phyloP scores from a whole-genome alignment of 306 rosid genomes.

The Fragaria ananassa region DNA sequence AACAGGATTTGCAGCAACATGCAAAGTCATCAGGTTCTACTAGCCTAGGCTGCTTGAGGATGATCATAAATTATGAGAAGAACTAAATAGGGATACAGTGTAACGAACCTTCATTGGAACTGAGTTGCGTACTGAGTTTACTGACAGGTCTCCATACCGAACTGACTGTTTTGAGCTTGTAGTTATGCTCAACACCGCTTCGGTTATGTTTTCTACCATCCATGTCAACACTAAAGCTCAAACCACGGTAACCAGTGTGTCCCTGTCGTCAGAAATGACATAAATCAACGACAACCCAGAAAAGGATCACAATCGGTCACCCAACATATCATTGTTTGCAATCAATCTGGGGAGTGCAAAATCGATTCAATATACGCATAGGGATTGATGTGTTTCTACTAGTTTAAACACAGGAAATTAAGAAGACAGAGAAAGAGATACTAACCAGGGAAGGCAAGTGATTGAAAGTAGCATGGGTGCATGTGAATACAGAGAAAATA shows the following conservation, averaged over 20 bases:
- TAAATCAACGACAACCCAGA: background rate
- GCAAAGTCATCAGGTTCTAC: background rate
- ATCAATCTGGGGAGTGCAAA: background rate
- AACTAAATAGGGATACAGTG: background rate
- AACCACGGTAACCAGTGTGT: slow-evolving; percentile 29
- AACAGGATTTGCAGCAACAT: too few species aligned
- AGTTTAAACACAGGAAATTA: background rate
- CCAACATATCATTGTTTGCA: background rate
- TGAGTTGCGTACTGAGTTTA: slow-evolving; percentile 43
- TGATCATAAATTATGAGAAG: background rate
- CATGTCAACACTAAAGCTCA: slow-evolving; percentile 49
- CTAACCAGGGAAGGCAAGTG: slow-evolving; percentile 36
- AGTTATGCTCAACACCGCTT: slow-evolving; percentile 28
- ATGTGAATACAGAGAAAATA: slow-evolving; percentile 5
- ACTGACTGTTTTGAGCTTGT: slow-evolving; percentile 33
- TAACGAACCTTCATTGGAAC: slow-evolving; percentile 54
- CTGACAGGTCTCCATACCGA: slow-evolving; percentile 62
- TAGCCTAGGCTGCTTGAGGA: background rate
- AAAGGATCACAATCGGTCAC: background rate
- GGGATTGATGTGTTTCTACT: background rate
- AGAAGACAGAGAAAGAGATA: background rate
- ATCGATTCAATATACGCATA: background rate
- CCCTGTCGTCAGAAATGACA: slow-evolving; percentile 34
- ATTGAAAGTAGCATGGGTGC: slow-evolving; percentile 26
- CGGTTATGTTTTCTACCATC: slow-evolving; percentile 40